These are phyloP conservation scores for Rubroboletus satanas DNA, from an alignment of 768 basidiomycete species.

Conservation along the genomic window DNA sequence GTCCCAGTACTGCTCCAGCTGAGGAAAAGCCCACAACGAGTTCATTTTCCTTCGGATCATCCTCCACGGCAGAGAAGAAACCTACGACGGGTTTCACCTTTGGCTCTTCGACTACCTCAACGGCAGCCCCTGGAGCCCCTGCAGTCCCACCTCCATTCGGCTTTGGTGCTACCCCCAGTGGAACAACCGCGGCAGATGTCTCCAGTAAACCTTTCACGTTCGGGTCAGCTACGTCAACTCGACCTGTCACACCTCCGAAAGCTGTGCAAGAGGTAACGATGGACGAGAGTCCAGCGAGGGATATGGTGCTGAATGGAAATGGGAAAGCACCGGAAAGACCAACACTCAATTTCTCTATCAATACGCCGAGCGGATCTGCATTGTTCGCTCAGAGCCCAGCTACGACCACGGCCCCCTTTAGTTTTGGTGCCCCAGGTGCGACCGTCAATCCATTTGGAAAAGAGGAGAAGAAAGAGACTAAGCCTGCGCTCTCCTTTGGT, in stretches of 20 bases:
- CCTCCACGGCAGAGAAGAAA: slow-evolving; percentile 36
- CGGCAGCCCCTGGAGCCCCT: slow-evolving; percentile 24
- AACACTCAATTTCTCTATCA: slow-evolving; percentile 49
- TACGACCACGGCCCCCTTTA: slow-evolving; percentile 32
- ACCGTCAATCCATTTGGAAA: slow-evolving; percentile 47
- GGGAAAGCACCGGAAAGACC: slow-evolving; percentile 38
- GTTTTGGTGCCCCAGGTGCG: slow-evolving; percentile 29
- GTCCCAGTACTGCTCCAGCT: slow-evolving; percentile 18
- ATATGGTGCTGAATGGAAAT: slow-evolving; percentile 43
- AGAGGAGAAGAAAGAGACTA: slow-evolving; percentile 45
- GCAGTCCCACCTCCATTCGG: slow-evolving; percentile 37
- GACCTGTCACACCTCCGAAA: slow-evolving; percentile 65
- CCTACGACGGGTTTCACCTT: slow-evolving; percentile 41
- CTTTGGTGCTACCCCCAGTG: slow-evolving; percentile 43
- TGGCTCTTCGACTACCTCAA: slow-evolving; percentile 34
- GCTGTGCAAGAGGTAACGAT: slow-evolving; percentile 66
- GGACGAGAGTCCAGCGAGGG: slow-evolving; percentile 79
- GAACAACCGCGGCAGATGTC: slow-evolving; percentile 37
- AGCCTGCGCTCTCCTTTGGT: slow-evolving; percentile 39
- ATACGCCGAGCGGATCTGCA: slow-evolving; percentile 33
- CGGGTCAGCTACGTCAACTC: slow-evolving; percentile 38
- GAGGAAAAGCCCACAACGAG: slow-evolving; percentile 22
- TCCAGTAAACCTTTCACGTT: slow-evolving; percentile 55
- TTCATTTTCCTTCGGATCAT: slow-evolving; percentile 30
- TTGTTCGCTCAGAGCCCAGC: slow-evolving; percentile 35